These are phyloP conservation scores for Phenoliferia sp. DNA, from an alignment of 1,284 basidiomycete species.

Conservation along the genomic window DNA sequence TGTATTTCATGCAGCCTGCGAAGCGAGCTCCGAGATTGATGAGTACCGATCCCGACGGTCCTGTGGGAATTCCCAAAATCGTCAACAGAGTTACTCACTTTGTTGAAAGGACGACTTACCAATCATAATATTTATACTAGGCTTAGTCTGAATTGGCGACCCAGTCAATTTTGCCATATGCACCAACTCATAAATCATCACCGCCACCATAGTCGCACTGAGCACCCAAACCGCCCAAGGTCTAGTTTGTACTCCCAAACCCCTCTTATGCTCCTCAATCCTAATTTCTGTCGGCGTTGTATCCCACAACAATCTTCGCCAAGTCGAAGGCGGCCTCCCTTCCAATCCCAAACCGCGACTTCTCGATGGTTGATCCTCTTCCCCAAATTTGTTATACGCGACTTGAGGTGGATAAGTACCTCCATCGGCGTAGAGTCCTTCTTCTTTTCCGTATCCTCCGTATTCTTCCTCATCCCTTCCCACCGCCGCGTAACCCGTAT, in stretches of 20 bases:
- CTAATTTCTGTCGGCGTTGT: slow-evolving; percentile 37
- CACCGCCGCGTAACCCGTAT: slow-evolving; percentile 19
- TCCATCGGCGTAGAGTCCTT: background rate
- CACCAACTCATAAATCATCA: slow-evolving; percentile 63
- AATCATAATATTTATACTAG: slow-evolving; percentile 78
- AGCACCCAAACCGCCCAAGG: slow-evolving; percentile 58
- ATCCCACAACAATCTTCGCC: slow-evolving; percentile 32
- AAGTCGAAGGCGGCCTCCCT: slow-evolving; percentile 10
- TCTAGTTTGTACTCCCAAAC: slow-evolving; percentile 72
- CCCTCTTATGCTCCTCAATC: slow-evolving; percentile 52
- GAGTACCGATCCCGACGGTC: slow-evolving; percentile 75
- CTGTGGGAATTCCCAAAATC: slow-evolving; percentile 45
- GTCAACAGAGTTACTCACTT: background rate
- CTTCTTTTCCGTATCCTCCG: slow-evolving; percentile 8
- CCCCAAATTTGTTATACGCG: background rate
- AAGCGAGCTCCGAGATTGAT: slow-evolving; percentile 86
- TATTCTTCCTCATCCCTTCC: slow-evolving; percentile 9
- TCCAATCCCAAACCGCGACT: background rate
- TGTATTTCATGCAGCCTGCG: slow-evolving; percentile 74
- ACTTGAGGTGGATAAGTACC: background rate
- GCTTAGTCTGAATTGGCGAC: slow-evolving; percentile 49
- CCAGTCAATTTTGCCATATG: slow-evolving; percentile 35
- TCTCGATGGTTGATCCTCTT: background rate
- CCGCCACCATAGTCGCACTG: slow-evolving; percentile 58
- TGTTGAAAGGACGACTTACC: background rate